Evolutionary conservation across 768 basidiomycete genomes (phyloP), one percentile per base, ranked within the genome.

Genomic region (Pholiota molesta): DNA sequence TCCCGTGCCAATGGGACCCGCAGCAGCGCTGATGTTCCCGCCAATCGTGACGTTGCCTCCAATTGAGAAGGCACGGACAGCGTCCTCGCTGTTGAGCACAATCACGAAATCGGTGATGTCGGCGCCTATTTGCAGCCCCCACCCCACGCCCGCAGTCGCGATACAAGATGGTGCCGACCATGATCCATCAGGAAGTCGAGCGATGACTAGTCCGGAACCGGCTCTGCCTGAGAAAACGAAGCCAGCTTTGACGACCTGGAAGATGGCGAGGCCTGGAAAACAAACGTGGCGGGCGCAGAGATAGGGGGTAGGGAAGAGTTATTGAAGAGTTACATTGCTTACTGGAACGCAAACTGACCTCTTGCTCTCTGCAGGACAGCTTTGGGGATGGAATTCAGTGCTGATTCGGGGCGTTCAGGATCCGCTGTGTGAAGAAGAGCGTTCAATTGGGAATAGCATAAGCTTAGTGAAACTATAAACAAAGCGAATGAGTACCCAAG

Each of bases 131-230:
- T 99, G 97, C 45, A 96, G 87, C 33, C 94, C 94, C 91, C 94
- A 94, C 16, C 95, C 94, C 11, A 96, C 84, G 37, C 97, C 97
- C 17, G 92, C 96, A 0, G 95, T 99, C 31, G 93, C 96, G 71
- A 99, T 97, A 78, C 96, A 98, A 23, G 92, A 95, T 3, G 97
- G 97, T 0, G 97, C 97, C 52, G 92, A 94, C 95, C 95, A 97
- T 10, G 94, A 95, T 67, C 97, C 97, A 70, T 98, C 95, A 9
- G 93, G 91, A 47, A 96, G 84, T 13, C 95, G 89, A 19, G 95
- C 91, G 71, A 97, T 91, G 76, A 99, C 93, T 65, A 97, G 75
- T 14, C 96, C 96, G 1, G 93, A 95, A 51, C 96, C 96, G 0
- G 92, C 94, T 77, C 95, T 97, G 52, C 94, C 96, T 11, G 92